Evolutionary conservation across 495 filamentous ascomycete genomes (phyloP).

Genomic region (Xylaria intraflava): DNA sequence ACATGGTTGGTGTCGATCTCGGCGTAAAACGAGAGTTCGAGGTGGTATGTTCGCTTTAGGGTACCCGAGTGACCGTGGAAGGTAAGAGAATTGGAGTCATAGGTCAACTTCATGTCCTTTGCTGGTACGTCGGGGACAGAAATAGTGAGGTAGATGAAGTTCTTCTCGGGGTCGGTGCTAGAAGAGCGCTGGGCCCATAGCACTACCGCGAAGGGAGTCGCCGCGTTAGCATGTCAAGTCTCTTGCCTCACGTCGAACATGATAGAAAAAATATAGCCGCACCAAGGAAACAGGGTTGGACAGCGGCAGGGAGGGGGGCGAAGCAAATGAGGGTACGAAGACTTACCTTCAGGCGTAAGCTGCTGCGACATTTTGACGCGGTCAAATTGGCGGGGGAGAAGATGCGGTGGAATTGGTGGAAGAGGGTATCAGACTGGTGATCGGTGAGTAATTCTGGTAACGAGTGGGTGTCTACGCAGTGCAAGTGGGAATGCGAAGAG

Average conservation of each 20-base stretch:
- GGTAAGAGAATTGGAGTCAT: conserved; percentile 67
- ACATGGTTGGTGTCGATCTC: conserved; percentile 82
- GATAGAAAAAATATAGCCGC: neutral
- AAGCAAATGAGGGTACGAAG: neutral
- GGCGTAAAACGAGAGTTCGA: conserved; percentile 81
- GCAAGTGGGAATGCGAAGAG: neutral
- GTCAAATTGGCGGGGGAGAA: neutral
- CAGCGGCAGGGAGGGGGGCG: neutral
- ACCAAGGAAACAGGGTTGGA: neutral
- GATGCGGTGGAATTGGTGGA: neutral
- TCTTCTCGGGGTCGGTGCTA: conserved; percentile 68
- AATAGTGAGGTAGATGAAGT: conserved; percentile 89
- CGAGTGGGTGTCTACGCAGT: neutral
- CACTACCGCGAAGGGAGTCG: conserved; percentile 46
- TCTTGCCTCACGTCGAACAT: neutral
- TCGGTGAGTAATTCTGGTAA: neutral
- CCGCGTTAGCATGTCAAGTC: conserved; percentile 14
- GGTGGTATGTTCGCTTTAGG: conserved; percentile 73
- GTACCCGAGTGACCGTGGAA: conserved; percentile 77
- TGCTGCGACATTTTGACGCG: conserved; percentile 24
- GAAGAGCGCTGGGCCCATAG: conserved; percentile 97
- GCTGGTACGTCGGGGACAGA: conserved; percentile 70
- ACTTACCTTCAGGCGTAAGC: conserved; percentile 28
- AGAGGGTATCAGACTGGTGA: neutral
- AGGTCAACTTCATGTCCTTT: conserved; percentile 64